A percentile compares a stretch with the other conserved stretches of the same genome.
phyloP scores from a whole-genome alignment of 2,329 filamentous ascomycete species.

The Diaporthe vexans region DNA sequence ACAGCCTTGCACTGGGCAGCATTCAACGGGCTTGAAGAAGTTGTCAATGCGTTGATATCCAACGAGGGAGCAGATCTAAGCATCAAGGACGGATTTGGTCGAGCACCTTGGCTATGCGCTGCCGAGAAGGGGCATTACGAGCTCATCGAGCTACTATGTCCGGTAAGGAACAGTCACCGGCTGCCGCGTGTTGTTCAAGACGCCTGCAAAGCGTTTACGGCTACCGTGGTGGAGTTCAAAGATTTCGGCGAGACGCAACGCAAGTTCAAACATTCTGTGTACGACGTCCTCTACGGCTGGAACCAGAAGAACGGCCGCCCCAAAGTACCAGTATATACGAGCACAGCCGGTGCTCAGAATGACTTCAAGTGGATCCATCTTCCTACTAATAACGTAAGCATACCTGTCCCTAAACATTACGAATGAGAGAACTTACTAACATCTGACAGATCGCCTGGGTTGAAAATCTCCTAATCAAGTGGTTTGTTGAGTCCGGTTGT shows the following conservation, averaged over 20 bases:
- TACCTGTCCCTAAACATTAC: slow-evolving; percentile 49
- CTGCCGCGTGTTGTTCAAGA: slow-evolving; percentile 55
- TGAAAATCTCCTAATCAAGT: slow-evolving; percentile 73
- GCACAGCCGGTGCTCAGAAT: slow-evolving; percentile 57
- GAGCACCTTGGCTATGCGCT: slow-evolving; percentile 58
- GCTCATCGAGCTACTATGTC: slow-evolving; percentile 56
- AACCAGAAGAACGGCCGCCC: slow-evolving; percentile 61
- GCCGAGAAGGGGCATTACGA: slow-evolving; percentile 53
- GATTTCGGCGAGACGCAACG: slow-evolving; percentile 55
- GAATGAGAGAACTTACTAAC: slow-evolving; percentile 40
- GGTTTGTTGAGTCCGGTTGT: slow-evolving; percentile 73
- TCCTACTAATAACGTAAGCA: slow-evolving; percentile 64
- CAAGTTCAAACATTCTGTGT: slow-evolving; percentile 63
- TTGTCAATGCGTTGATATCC: slow-evolving; percentile 58
- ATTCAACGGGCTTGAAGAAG: slow-evolving; percentile 60
- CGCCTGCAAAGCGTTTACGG: slow-evolving; percentile 64
- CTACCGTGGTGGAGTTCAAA: slow-evolving; percentile 68
- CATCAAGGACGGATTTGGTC: slow-evolving; percentile 56
- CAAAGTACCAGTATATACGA: slow-evolving; percentile 59
- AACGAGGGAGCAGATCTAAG: slow-evolving; percentile 49
- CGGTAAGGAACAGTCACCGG: slow-evolving; percentile 51
- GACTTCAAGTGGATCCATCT: slow-evolving; percentile 67
- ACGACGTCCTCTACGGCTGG: slow-evolving; percentile 65
- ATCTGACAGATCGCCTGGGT: slow-evolving; percentile 66
- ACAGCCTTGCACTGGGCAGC: slow-evolving; percentile 68